These are phyloP conservation scores for Metroxylon sagu DNA, from an alignment of 176 grass and related monocot genomes.

Conservation along the genomic window DNA sequence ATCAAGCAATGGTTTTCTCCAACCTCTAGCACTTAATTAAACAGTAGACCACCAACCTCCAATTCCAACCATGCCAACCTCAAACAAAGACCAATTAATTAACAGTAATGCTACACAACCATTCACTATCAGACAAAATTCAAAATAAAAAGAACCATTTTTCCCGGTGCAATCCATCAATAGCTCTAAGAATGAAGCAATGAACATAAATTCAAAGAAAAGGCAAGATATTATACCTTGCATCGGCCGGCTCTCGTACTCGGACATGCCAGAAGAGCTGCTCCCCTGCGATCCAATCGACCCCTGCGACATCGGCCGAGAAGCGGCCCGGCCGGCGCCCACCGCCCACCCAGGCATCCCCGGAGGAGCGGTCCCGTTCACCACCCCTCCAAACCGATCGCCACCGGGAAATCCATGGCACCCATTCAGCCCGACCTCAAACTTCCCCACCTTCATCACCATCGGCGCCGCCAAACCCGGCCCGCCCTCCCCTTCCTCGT, in stretches of 20 bases:
- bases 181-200: background rate
- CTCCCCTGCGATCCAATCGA: constrained; percentile 31
- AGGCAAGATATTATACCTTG: constrained; percentile 28
- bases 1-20: too few relatives aligned
- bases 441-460: background rate
- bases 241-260: constrained; percentile 1
- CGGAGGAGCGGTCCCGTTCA: constrained; percentile 13
- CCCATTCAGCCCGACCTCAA: background rate
- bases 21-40: too few relatives aligned
- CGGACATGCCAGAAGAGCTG: constrained; percentile 17
- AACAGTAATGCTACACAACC: too few relatives aligned
- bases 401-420: background rate
- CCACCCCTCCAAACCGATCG: background rate
- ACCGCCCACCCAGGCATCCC: background rate
- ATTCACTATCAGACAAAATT: too few relatives aligned
- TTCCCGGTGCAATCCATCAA: too few relatives aligned
- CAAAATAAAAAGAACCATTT: too few relatives aligned
- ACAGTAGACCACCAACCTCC: too few relatives aligned
- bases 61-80: too few relatives aligned
- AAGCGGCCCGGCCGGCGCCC: constrained; percentile 14
- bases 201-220: background rate
- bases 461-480: background rate
- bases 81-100: too few relatives aligned
- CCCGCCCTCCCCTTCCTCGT: constrained; percentile 18
- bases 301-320: constrained; percentile 18